Base-by-base conservation (phyloP, 306 rosid genomes). In the Malus sylvestris region DNA sequence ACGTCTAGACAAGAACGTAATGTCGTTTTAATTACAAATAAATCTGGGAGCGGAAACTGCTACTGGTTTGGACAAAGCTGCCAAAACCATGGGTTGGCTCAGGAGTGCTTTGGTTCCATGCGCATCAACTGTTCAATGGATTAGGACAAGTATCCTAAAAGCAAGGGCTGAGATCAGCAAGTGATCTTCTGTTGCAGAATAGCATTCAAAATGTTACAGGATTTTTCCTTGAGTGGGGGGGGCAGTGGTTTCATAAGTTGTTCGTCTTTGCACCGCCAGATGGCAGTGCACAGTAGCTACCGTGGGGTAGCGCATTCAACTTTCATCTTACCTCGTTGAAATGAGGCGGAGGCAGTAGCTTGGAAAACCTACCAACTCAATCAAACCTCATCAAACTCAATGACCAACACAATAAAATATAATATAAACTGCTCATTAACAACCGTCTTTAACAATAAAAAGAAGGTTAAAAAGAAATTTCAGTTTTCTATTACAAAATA, bases 71-170 rank as follows among this genome's bases (percentile, higher is more conserved):
- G 18, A 30, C 77, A 76, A 79, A 81, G 73, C 60, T 19, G 78
- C 67, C 38, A 9, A 88, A 88, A 91, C 96, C 83, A 79, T 82
- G 96, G 93, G 96, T 67, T 19, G 15, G 14, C 27, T 3, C 65
- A 20, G 22, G 2, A 16, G 30, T 20, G 18, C 67, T 10, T 72
- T 67, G 72, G 72, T 66, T 66, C 33, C 62, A 6, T 12, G 33
- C 38, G 13, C 30, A 38, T 61, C 25, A 35, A 23, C 15, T 33
- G 45, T 53, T 75, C 11, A 57, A 44, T 22, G 29, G 80, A 78
- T 74, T 27, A 33, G 3, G 27, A 42, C 86, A 74, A 51, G 69
- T 79, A 66, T 74, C 74, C 18, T 4, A 13, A 18, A 62, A 20
- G 22, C 8, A 70, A 70, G 53, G 77, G 68, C 64, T n/a, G 22